Evolutionary conservation across 23 red algal species (phyloP), one percentile per base, ranked within the genome.

Genomic region (Gracilariopsis chorda): DNA sequence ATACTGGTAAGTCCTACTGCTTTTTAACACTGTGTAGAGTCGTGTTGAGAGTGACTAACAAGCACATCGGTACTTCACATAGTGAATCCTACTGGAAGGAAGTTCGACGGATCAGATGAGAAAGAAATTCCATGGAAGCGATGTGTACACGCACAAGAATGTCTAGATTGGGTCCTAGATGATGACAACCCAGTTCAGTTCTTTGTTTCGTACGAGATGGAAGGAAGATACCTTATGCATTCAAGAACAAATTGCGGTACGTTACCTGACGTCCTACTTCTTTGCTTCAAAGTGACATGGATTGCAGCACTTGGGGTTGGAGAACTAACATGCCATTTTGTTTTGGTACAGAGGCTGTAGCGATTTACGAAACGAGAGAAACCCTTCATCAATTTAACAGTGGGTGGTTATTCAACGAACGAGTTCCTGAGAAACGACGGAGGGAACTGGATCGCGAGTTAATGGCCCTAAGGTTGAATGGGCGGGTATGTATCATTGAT

Each of bases 341-440:
- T 37, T 80, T 25, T 39, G 33, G 14, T 13, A 12, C 17, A 83
- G 78, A 63, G 4, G 32, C 32, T 32, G 43, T 83, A 47, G 62
- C 59, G 7, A 83, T 83, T 34, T 83, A 61, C 43, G 56, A 83
- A 46, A 83, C 78, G 59, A 46, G 62, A 63, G 33, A 39, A 21
- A 40, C 78, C 10, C 49, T 83, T 40, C 59, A 63, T 24, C 53
- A 65, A 49, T 83, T 83, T 16, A 83, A 83, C 27, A 63, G 53
- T 13, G 78, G 78, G 51, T 83, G 78, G 78, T 64, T 83, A 30
- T 83, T 63, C 43, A 83, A 83, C 44, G 51, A 58, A 20, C n/a
- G 55, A 36, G 40, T 63, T 43, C 53, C 36, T 39, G 4, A 28
- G 1, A 55, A 83, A 36, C 45, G 32, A 36, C 78, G 78, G 13